These are phyloP conservation scores for Cucurbita maxima DNA, from an alignment of 306 rosid genomes.

Conservation along the genomic window DNA sequence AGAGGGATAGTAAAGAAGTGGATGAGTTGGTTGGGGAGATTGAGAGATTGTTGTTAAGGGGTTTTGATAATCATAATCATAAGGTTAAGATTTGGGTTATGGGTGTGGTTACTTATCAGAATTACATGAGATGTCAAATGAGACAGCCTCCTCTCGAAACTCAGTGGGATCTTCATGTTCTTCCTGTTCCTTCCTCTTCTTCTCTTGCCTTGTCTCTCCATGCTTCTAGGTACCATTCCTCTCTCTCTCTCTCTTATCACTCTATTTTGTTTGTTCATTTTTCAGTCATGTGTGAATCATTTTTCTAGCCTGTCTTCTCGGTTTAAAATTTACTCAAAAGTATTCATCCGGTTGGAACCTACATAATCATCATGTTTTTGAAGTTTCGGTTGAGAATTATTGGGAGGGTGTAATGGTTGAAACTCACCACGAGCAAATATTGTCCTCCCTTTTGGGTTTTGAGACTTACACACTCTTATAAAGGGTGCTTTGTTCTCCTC, in stretches of 20 bases:
- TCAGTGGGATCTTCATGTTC: constrained; percentile 4
- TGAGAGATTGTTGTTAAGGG: neutral
- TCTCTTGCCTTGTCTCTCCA: neutral
- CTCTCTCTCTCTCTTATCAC: neutral
- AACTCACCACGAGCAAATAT: too few relatives aligned
- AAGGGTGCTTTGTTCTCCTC: too few relatives aligned
- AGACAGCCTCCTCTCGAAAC: constrained; percentile 7
- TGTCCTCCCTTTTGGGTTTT: too few relatives aligned
- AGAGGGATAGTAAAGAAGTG: neutral
- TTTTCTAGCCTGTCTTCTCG: neutral
- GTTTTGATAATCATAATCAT: neutral
- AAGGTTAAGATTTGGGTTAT: neutral
- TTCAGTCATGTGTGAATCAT: neutral
- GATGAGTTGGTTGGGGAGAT: neutral
- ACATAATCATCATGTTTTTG: neutral
- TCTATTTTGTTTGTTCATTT: too few relatives aligned
- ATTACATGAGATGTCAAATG: constrained; percentile 10
- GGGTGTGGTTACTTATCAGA: constrained; percentile 1
- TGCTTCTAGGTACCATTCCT: neutral
- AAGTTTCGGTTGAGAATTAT: too few relatives aligned
- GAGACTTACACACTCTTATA: too few relatives aligned
- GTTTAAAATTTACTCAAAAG: neutral
- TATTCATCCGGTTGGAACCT: neutral
- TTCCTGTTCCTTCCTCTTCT: constrained; percentile 5
- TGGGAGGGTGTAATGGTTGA: too few relatives aligned